Percentiles rank a stretch among this genome's conserved stretches.
Conservation (phyloP, 768 basidiomycete genomes). For the Collybiopsis confluens region DNA sequence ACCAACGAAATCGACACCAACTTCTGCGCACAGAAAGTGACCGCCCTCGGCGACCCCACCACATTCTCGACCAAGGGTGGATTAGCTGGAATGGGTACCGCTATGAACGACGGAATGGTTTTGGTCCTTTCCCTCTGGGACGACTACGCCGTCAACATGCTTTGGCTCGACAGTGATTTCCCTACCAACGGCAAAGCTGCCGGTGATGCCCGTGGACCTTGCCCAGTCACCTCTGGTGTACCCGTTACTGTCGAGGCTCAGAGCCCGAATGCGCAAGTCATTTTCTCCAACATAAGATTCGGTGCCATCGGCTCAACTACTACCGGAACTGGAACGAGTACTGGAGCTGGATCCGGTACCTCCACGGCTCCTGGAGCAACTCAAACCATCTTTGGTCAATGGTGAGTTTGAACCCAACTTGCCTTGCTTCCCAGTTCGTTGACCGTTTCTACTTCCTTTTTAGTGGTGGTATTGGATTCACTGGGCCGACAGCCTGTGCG, state of each 20-base stretch:
- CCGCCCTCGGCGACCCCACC: constrained; percentile 33
- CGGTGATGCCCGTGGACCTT: constrained; percentile 47
- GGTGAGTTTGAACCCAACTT: constrained; percentile 18
- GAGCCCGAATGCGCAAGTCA: constrained; percentile 37
- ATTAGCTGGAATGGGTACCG: constrained; percentile 15
- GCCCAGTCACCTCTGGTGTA: constrained; percentile 42
- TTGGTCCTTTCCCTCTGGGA: constrained; percentile 43
- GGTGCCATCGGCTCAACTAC: constrained; percentile 46
- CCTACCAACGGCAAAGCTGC: constrained; percentile 31
- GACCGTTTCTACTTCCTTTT: not conserved
- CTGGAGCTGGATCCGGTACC: constrained; percentile 6
- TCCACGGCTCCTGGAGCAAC: constrained; percentile 20
- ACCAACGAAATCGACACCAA: constrained; percentile 34
- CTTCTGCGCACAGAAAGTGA: constrained; percentile 30
- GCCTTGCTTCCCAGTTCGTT: too few species aligned
- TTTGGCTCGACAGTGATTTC: constrained; percentile 54
- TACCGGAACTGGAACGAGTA: not conserved
- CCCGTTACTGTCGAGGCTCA: constrained; percentile 39
- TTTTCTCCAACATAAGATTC: constrained; percentile 52
- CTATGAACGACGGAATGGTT: constrained; percentile 27
- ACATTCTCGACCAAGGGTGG: constrained; percentile 30
- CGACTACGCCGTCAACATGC: constrained; percentile 51
- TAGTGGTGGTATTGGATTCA: constrained; percentile 10
- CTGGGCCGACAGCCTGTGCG: constrained; percentile 2
- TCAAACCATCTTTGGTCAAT: constrained; percentile 31